Conservation (phyloP, 805 yeast genomes). For the Pichia pseudocactophila region DNA sequence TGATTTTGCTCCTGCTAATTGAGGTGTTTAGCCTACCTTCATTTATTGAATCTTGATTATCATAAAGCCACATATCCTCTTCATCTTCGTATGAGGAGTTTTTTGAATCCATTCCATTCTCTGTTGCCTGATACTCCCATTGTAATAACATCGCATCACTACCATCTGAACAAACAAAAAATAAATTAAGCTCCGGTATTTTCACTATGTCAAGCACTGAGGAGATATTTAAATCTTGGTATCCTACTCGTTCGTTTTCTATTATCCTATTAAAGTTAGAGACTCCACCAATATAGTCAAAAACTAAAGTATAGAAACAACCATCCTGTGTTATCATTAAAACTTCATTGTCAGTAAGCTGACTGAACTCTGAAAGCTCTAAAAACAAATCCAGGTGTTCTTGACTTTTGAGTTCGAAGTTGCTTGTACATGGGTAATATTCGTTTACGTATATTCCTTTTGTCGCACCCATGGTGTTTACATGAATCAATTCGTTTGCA, state of each 20-base stretch:
- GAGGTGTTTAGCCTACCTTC: slow-evolving; percentile 9
- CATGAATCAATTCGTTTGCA: slow-evolving; percentile 65
- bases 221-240: slow-evolving; percentile 19
- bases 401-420: slow-evolving; percentile 37
- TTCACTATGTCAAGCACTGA: slow-evolving; percentile 35
- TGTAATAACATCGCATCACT: slow-evolving; percentile 49
- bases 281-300: slow-evolving; percentile 30
- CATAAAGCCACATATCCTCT: slow-evolving; percentile 36
- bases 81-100: slow-evolving; percentile 25
- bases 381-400: slow-evolving; percentile 42
- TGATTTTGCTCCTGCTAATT: slow-evolving; percentile 29
- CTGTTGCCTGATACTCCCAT: slow-evolving; percentile 24
- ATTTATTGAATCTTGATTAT: slow-evolving; percentile 12
- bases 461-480: slow-evolving; percentile 67
- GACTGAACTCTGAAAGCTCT: slow-evolving; percentile 40
- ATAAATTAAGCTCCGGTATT: slow-evolving; percentile 30
- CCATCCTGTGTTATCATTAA: slow-evolving; percentile 38
- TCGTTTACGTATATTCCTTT: slow-evolving; percentile 56
- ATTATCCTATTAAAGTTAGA: slow-evolving; percentile 23
- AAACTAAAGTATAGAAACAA: slow-evolving; percentile 27
- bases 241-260: slow-evolving; percentile 14
- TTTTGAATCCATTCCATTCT: slow-evolving; percentile 5
- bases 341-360: slow-evolving; percentile 27
- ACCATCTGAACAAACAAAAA: slow-evolving; percentile 54
- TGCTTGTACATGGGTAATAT: slow-evolving; percentile 35